A percentile compares a stretch with the other conserved stretches of the same genome.
Evolutionary conservation across 2,329 filamentous ascomycete species (phyloP).

Genomic region (Tolypocladium sp.): DNA sequence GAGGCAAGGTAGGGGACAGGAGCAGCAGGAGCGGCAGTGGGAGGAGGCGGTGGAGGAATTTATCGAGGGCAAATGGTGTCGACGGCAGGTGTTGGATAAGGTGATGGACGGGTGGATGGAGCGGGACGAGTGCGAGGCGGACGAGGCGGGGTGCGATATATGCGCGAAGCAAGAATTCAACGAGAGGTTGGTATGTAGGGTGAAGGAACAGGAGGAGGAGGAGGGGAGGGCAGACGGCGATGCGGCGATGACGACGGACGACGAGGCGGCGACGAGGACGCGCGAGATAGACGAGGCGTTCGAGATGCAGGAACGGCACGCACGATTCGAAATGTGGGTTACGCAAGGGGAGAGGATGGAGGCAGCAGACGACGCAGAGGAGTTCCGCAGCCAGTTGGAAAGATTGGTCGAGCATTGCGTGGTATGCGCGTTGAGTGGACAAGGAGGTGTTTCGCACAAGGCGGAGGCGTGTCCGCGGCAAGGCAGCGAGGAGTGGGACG

Average conservation of each 20-base stretch:
- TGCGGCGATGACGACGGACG: not conserved
- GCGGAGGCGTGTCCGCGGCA: not conserved
- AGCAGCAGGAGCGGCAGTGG: not conserved
- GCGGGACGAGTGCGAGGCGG: not conserved
- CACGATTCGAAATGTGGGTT: too few species aligned
- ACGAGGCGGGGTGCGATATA: conserved; percentile 3
- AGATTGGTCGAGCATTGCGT: not conserved
- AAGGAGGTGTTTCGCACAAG: not conserved
- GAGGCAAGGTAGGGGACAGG: not conserved
- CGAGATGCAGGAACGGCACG: not conserved
- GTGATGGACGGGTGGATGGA: conserved; percentile 1
- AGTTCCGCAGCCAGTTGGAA: not conserved
- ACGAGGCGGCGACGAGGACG: not conserved
- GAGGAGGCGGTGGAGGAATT: not conserved
- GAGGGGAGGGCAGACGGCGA: too few species aligned
- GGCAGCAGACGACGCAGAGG: not conserved
- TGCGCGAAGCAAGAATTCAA: too few species aligned
- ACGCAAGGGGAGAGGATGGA: not conserved
- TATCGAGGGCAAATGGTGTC: not conserved
- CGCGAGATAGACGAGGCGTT: not conserved
- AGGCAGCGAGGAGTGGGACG: not conserved
- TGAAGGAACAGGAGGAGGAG: too few species aligned
- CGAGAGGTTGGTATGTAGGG: too few species aligned
- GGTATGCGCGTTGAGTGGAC: not conserved
- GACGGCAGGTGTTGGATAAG: not conserved